Evolutionary conservation across 2,329 filamentous ascomycete species (phyloP), one percentile per base, ranked within the genome.

Genomic region (Pseudocercospora fijiensis): DNA sequence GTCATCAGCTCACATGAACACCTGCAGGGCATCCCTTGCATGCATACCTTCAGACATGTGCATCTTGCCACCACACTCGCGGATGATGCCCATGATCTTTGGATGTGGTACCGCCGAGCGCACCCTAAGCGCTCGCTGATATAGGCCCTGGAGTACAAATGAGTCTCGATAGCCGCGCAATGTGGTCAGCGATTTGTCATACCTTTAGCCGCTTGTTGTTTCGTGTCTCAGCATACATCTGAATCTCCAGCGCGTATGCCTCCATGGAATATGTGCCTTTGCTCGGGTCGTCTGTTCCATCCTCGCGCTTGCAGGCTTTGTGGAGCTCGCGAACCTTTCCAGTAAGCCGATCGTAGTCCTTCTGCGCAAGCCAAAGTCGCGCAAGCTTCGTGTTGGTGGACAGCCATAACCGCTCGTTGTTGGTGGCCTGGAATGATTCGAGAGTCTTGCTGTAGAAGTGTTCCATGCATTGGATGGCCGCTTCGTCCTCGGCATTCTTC

Each of bases 11-110:
- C 24, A 59, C 61, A 58, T 45, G 33, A 64, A 64, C 52, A 13
- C 24, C 45, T 65, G 52, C 60, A 63, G 45, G 55, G 56, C 27
- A 63, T 64, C 63, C 66, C 69, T 75, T 77, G 62, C 64, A 56
- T 57, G 41, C 80, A 73, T 77, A 78, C 80, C 80, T 83, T 99
- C 95, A 77, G 91, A 95, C 95, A 99, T 98, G 81, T 98, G 93
- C 95, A 99, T 99, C 83, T 99, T 99, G 72, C 95, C 95, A 73
- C 95, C 95, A 76, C 95, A 99, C 80, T 99, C 95, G 60, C 94
- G 90, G 75, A 99, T 99, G 76, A 99, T 94, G 58, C 95, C 95
- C 92, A 98, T 97, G 76, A 99, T 96, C 80, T 96, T 96, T 64
- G 95, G 95, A 79, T 99, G 95, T 43, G 95, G 94, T 11, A 99